These are phyloP conservation scores for Talinum fruticosum DNA, from an alignment of 148 eudicot species.

Conservation along the genomic window DNA sequence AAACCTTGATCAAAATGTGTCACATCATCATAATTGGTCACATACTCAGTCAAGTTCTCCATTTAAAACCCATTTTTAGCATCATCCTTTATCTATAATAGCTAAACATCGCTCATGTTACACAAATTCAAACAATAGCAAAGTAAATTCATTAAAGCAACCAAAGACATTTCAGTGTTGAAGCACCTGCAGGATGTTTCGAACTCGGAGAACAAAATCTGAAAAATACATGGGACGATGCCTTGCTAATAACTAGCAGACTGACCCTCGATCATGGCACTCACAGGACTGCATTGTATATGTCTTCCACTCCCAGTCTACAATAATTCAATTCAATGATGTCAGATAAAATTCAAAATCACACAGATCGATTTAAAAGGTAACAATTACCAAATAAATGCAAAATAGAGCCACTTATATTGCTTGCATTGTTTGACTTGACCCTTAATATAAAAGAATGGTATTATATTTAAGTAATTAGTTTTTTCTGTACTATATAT, in stretches of 20 bases:
- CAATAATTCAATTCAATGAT: conserved; percentile 1
- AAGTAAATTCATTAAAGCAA: conserved; percentile 4
- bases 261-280: conserved; percentile 83
- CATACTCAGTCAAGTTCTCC: conserved; percentile 85
- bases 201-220: conserved; percentile 76
- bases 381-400: conserved; percentile 2
- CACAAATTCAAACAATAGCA: conserved; percentile 1
- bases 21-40: conserved; percentile 74
- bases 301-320: conserved; percentile 98
- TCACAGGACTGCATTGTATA: conserved; percentile 95
- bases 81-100: conserved; percentile 87
- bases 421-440: no score
- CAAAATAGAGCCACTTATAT: neutral
- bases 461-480: no score
- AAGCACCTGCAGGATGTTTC: conserved; percentile 73
- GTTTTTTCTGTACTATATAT: no score
- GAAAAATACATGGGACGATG: conserved; percentile 80
- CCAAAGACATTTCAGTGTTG: neutral
- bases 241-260: conserved; percentile 57
- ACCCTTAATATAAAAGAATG: no score
- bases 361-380: neutral
- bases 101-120: neutral
- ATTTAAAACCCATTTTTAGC: conserved; percentile 74
- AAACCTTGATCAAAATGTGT: conserved; percentile 82
- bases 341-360: neutral